A percentile compares a stretch with the other conserved stretches of the same genome.
phyloP scores from a whole-genome alignment of 2,329 filamentous ascomycete genomes.

The Neocucurbitaria cava region DNA sequence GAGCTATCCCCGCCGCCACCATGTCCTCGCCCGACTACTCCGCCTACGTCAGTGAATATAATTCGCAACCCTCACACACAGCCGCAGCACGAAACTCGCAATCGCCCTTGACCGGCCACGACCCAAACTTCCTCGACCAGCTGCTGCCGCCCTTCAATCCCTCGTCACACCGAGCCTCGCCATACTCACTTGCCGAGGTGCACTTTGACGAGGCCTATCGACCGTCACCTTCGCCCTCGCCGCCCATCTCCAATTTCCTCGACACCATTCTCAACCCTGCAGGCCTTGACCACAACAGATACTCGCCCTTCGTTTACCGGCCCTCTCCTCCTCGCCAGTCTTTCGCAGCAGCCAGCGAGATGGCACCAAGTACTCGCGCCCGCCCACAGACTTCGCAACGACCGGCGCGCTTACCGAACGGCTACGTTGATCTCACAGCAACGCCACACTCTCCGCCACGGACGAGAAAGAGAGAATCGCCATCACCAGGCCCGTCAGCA shows the following conservation, averaged over 20 bases:
- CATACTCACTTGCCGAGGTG: neutral
- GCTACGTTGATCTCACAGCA: conserved; percentile 47
- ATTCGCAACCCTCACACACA: neutral
- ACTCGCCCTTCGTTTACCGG: conserved; percentile 18
- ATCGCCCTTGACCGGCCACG: neutral
- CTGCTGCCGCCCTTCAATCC: conserved; percentile 2
- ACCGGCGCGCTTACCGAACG: conserved; percentile 39
- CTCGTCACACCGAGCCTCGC: conserved; percentile 3
- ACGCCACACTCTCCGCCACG: conserved; percentile 30
- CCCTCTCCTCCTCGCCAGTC: conserved; percentile 4
- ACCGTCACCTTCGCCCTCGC: conserved; percentile 17
- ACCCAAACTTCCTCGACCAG: conserved; percentile 6
- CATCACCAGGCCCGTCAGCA: conserved; percentile 37
- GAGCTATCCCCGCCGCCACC: conserved; percentile 13
- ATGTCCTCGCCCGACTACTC: conserved; percentile 23
- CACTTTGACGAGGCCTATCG: conserved; percentile 15
- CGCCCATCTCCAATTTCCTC: conserved; percentile 33
- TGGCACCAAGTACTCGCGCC: conserved; percentile 26
- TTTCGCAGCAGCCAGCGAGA: conserved; percentile 4
- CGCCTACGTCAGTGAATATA: conserved; percentile 5
- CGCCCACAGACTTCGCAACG: conserved; percentile 15
- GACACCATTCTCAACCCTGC: conserved; percentile 40
- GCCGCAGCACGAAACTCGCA: neutral
- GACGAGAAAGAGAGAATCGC: conserved; percentile 27
- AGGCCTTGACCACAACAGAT: conserved; percentile 21